Percentiles rank a stretch among this genome's conserved stretches.
These are phyloP conservation scores for Croton setiger DNA, from an alignment of 441 rosid genomes.

Conservation along the genomic window DNA sequence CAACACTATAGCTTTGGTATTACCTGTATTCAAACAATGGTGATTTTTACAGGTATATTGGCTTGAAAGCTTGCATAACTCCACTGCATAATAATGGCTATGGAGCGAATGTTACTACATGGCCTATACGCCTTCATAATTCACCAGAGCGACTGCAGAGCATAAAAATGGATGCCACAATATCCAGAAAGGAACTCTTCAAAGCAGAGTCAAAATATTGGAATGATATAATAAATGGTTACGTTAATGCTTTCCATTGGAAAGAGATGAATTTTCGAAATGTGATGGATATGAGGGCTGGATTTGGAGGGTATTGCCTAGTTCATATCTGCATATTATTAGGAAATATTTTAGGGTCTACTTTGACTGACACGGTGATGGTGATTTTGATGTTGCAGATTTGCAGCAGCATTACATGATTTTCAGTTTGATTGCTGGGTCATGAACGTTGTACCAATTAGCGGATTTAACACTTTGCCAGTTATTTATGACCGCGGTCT, in stretches of 20 bases:
- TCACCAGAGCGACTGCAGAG: conserved; percentile 87
- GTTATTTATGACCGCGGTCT: conserved; percentile 92
- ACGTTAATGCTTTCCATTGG: conserved; percentile 62
- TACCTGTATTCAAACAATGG: not conserved
- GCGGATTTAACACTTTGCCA: conserved; percentile 80
- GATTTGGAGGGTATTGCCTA: conserved; percentile 79
- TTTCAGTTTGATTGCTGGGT: conserved; percentile 77
- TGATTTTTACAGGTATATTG: conserved; percentile 56
- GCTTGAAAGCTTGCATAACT: conserved; percentile 74
- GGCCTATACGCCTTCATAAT: conserved; percentile 72
- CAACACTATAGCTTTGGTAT: not conserved
- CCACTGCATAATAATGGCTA: conserved; percentile 71
- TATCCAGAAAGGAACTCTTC: conserved; percentile 81
- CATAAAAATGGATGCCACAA: conserved; percentile 66
- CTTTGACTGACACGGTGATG: not conserved
- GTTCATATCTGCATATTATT: not conserved
- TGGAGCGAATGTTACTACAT: conserved; percentile 63
- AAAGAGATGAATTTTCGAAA: conserved; percentile 68
- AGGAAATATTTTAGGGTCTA: not conserved
- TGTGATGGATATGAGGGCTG: conserved; percentile 91
- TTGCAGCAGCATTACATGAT: conserved; percentile 78
- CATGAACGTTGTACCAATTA: conserved; percentile 80
- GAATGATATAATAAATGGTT: conserved; percentile 64
- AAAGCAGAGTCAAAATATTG: conserved; percentile 84
- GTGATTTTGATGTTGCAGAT: conserved; percentile 44